Conservation (phyloP, 2,329 filamentous ascomycete genomes). For the Thielaviopsis populi region DNA sequence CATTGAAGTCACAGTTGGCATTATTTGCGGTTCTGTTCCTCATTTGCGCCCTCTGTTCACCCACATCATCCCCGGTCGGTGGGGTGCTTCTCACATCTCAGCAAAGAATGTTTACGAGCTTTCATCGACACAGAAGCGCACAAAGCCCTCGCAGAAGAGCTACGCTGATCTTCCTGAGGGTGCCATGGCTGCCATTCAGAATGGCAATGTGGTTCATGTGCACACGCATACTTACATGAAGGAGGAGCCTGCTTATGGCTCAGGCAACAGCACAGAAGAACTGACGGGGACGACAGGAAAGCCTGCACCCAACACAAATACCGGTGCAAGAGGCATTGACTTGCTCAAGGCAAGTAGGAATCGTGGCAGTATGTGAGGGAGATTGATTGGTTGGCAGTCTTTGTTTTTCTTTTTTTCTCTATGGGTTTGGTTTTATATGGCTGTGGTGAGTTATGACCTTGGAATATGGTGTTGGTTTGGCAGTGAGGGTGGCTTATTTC, state of each 20-base stretch:
- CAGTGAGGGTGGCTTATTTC: background rate
- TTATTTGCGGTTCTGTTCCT: conserved; percentile 25
- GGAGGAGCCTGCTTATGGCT: conserved; percentile 1
- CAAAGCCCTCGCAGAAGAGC: background rate
- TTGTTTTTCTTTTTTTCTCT: background rate
- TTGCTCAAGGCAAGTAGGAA: background rate
- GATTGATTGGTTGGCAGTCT: background rate
- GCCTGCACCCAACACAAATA: background rate
- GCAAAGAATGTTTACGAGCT: conserved; percentile 11
- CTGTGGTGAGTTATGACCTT: background rate
- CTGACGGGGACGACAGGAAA: background rate
- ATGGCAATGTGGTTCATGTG: conserved; percentile 11
- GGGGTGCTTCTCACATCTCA: background rate
- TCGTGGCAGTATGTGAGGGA: background rate
- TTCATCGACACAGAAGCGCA: background rate
- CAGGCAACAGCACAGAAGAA: conserved; percentile 9
- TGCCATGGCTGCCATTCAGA: conserved; percentile 2
- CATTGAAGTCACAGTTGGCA: conserved; percentile 24
- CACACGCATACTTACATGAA: conserved; percentile 10
- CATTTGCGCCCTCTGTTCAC: conserved; percentile 21
- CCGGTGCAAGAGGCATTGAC: background rate
- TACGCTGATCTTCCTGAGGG: background rate
- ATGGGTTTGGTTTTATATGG: conserved; percentile 1
- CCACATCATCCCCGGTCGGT: conserved; percentile 5
- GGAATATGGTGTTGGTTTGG: background rate